Evolutionary conservation across 2,329 filamentous ascomycete species (phyloP), one percentile per base, ranked within the genome.

Genomic region (Domatiomyces globalis): DNA sequence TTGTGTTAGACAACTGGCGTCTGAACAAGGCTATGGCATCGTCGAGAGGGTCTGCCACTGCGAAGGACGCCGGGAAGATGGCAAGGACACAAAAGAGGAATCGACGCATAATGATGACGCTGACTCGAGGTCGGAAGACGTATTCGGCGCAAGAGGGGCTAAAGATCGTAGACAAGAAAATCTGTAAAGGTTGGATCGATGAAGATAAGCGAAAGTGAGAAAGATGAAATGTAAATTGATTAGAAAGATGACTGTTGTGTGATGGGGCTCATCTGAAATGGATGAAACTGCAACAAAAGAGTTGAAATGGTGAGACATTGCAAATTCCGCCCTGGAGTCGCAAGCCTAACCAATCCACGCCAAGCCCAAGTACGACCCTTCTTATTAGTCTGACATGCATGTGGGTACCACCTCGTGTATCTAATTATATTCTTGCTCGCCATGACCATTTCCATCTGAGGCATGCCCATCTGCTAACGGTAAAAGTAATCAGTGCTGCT

Each of bases 401-500:
- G 9, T 5, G 10, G 10, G 15, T 4, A 15, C 12, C 33, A 39
- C 10, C 33, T 39, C 22, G 33, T 39, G 10, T 39, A 39, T 39
- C 33, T 39, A 39, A 39, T 51, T 51, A 68, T 18, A 69, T 58
- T 50, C 67, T 68, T 1, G 65, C 63, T 49, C 52, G 66, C 66
- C 66, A 69, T 25, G 57, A 59, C 66, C 66, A 69, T 2, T 59
- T 61, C 67, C 66, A 68, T 17, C 63, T 60, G 48, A 68, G 51
- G 18, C 67, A 55, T 15, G 66, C 65, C 66, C 64, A 68, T n/a
- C 65, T 54, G 17, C 65, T 67, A 39, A 65, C 48, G 2, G 50
- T 49, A 8, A 68, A 56, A 15, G 59, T 58, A 2, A 60, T 25
- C 18, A 65, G 45, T 1, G 67, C 69, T 5, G 69, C 48, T 6